These are phyloP conservation scores for Podospora australis DNA, from an alignment of 495 filamentous ascomycete species.

Conservation along the genomic window DNA sequence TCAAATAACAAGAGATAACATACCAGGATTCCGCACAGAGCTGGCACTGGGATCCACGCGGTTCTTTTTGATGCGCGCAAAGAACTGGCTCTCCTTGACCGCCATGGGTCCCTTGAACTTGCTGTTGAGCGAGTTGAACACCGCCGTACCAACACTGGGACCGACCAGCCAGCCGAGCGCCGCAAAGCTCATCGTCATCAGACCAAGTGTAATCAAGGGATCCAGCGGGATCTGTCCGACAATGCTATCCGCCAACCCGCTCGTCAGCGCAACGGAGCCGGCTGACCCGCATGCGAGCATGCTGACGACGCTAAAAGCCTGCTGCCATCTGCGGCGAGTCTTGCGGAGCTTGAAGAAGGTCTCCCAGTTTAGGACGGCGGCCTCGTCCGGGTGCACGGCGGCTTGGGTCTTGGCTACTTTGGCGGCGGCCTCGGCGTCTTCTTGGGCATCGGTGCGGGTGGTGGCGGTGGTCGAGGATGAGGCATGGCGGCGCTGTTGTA, in stretches of 20 bases:
- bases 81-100: constrained; percentile 88
- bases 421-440: constrained; percentile 18
- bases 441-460: constrained; percentile 18
- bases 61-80: constrained; percentile 76
- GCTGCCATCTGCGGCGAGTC: constrained; percentile 73
- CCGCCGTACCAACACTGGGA: constrained; percentile 65
- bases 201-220: constrained; percentile 74
- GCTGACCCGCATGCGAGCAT: constrained; percentile 49
- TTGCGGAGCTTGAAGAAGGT: constrained; percentile 86
- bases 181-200: constrained; percentile 64
- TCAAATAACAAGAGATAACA: constrained; percentile 7
- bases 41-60: constrained; percentile 73
- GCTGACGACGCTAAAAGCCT: constrained; percentile 63
- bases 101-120: constrained; percentile 60
- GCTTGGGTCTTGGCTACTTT: constrained; percentile 16
- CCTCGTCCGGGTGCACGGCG: constrained; percentile 20
- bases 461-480: constrained; percentile 8
- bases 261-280: constrained; percentile 58
- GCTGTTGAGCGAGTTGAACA: constrained; percentile 67
- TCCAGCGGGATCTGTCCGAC: constrained; percentile 68
- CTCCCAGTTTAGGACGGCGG: constrained; percentile 69
- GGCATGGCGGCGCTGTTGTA: constrained; percentile 9
- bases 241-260: constrained; percentile 60
- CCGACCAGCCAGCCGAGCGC: constrained; percentile 81
- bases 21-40: constrained; percentile 53